phyloP scores from a whole-genome alignment of 108 stramenopile genomes.

The Cylindrotheca closterium region DNA sequence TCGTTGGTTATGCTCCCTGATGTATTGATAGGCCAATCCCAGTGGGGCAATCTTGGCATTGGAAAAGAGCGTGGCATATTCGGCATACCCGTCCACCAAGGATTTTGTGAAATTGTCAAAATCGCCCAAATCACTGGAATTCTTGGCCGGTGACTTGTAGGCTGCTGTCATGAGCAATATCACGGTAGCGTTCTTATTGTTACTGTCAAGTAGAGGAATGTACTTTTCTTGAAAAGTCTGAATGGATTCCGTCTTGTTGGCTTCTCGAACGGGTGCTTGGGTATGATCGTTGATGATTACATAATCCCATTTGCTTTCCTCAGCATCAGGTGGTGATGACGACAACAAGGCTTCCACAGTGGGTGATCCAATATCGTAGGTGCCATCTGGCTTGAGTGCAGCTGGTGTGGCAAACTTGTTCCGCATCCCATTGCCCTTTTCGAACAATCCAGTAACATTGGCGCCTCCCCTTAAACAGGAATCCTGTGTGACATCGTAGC shows the following conservation, averaged over 20 bases:
- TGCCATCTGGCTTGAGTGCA: slow-evolving; percentile 20
- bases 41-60: slow-evolving; percentile 58
- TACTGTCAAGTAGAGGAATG: slow-evolving; percentile 35
- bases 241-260: slow-evolving; percentile 31
- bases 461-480: slow-evolving; percentile 71
- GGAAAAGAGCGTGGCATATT: slow-evolving; percentile 24
- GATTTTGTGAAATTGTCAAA: slow-evolving; percentile 51
- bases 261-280: slow-evolving; percentile 56
- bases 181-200: slow-evolving; percentile 1
- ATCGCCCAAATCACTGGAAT: slow-evolving; percentile 54
- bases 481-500: slow-evolving; percentile 39
- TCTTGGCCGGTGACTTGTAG: slow-evolving; percentile 46
- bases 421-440: slow-evolving; percentile 68
- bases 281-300: slow-evolving; percentile 80
- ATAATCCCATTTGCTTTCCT: slow-evolving; percentile 47
- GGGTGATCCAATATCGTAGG: slow-evolving; percentile 68
- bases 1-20: slow-evolving; percentile 5
- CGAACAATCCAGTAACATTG: slow-evolving; percentile 40
- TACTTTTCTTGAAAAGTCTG: slow-evolving; percentile 41
- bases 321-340: too few species aligned
- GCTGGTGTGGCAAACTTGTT: slow-evolving; percentile 50
- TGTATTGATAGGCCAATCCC: slow-evolving; percentile 51
- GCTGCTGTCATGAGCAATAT: slow-evolving; percentile 65
- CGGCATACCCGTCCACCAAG: slow-evolving; percentile 41
- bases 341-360: slow-evolving; percentile 49